Evolutionary conservation across 2,329 filamentous ascomycete species (phyloP), one percentile per base, ranked within the genome.

Genomic region (Colletotrichum lindemuthianum): DNA sequence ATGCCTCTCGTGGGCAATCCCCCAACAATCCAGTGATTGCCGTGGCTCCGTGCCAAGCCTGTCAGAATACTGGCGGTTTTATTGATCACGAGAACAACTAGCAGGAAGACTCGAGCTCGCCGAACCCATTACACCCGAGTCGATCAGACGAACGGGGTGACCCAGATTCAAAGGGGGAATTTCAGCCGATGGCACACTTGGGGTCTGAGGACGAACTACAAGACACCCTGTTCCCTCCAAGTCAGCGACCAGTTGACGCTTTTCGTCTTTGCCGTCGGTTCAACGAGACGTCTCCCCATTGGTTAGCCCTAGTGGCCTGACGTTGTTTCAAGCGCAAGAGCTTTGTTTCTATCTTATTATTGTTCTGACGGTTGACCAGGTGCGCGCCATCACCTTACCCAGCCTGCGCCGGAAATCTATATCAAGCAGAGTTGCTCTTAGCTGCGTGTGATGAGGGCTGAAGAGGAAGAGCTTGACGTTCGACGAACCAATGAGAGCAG

Each of bases 131-230:
- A 40, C 15, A 33, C 57, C 13, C 13, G 40, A 4, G 49, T 40
- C 40, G 34, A 59, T 59, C 49, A 53, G 57, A 59, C 41, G 57
- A 53, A 47, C 49, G 33, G 49, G 48, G 34, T 10, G 11, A 40
- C 40, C 49, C 43, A 33, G 13, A 11, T 34, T 34, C 13, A 15
- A 9, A 16, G 34, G 34, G 57, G 57, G 49, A 16, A 47, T 15
- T 47, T 13, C 48, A 59, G 41, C 41, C 57, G 49, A 59, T 41
- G 11, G 13, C 6, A 48, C 40, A 43, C 3, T 44, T 44, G 32
- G 24, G 39, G 51, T 13, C 47, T 6, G 48, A 41, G 32, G 13
- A 16, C 15, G 3, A 54, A 16, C 37, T 12, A 6, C 32, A 24
- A 24, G 24, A 44, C n/a, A 32, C 55, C 39, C 24, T 51, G 56